Conservation (phyloP, 1,284 basidiomycete species). For the Coniferiporia weirii region DNA sequence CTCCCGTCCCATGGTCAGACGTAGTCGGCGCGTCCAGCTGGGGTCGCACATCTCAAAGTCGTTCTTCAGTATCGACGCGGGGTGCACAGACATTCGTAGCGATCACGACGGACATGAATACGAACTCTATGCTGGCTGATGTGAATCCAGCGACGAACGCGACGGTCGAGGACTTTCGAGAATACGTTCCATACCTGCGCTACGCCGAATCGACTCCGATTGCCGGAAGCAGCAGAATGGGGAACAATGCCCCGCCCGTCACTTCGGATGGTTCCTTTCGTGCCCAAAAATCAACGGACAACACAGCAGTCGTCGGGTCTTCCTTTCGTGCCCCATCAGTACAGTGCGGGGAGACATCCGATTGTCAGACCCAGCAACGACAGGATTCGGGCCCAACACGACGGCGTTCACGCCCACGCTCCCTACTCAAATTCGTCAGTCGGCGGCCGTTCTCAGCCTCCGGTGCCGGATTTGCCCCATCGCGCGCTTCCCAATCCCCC, state of each 20-base stretch:
- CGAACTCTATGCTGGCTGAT: background rate
- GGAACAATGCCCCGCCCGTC: background rate
- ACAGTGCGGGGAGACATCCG: conserved; percentile 12
- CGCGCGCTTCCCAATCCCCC: conserved; percentile 8
- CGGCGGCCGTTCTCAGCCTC: conserved; percentile 19
- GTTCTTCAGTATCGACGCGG: conserved; percentile 11
- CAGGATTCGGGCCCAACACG: conserved; percentile 2
- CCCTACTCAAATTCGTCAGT: conserved; percentile 17
- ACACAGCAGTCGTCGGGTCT: background rate
- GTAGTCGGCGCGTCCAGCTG: background rate
- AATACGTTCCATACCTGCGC: conserved; percentile 16
- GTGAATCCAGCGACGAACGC: conserved; percentile 4
- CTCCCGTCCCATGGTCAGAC: background rate
- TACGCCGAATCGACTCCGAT: conserved; percentile 11
- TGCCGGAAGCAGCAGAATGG: conserved; percentile 6
- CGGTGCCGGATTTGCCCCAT: conserved; percentile 13
- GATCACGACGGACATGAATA: conserved; percentile 15
- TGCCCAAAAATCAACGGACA: background rate
- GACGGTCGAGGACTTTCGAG: conserved; percentile 15
- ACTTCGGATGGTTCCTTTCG: conserved; percentile 16
- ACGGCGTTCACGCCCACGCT: conserved; percentile 10
- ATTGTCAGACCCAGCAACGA: conserved; percentile 3
- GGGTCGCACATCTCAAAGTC: background rate
- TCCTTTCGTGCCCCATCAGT: conserved; percentile 1
- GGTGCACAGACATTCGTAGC: conserved; percentile 15